Evolutionary conservation across 352 stramenopile genomes (phyloP).

Genomic region (Phytopythium litorale): DNA sequence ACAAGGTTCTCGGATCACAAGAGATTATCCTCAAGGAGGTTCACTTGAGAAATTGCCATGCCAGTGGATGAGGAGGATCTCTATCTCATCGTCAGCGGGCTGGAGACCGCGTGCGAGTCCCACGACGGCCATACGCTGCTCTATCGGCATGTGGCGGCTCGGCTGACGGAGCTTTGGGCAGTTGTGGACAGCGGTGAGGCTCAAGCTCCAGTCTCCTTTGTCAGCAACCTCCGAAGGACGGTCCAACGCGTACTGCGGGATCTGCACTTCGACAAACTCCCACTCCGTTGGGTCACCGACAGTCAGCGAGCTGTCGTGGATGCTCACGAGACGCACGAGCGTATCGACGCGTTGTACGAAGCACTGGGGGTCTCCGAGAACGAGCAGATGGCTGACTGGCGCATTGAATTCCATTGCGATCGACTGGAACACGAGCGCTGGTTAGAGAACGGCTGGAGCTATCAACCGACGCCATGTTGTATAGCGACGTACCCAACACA

Average conservation of each 20-base stretch:
- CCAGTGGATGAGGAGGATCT: no score
- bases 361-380: not conserved
- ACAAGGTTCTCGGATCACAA: no score
- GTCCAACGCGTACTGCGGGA: not conserved
- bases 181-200: not conserved
- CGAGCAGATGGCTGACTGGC: not conserved
- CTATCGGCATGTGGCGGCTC: not conserved
- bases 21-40: no score
- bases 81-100: no score
- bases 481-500: not conserved
- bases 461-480: slow-evolving; percentile 1
- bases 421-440: not conserved
- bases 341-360: not conserved
- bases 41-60: no score
- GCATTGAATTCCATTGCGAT: not conserved
- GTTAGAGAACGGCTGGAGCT: not conserved
- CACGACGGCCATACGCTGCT: not conserved
- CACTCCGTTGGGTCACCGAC: not conserved
- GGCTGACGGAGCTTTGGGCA: not conserved
- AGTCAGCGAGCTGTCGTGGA: not conserved
- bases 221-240: not conserved
- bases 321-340: not conserved
- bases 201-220: not conserved
- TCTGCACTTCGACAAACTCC: not conserved
- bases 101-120: not conserved